Evolutionary conservation across 441 rosid species (phyloP).

Genomic region (Sinapis alba): DNA sequence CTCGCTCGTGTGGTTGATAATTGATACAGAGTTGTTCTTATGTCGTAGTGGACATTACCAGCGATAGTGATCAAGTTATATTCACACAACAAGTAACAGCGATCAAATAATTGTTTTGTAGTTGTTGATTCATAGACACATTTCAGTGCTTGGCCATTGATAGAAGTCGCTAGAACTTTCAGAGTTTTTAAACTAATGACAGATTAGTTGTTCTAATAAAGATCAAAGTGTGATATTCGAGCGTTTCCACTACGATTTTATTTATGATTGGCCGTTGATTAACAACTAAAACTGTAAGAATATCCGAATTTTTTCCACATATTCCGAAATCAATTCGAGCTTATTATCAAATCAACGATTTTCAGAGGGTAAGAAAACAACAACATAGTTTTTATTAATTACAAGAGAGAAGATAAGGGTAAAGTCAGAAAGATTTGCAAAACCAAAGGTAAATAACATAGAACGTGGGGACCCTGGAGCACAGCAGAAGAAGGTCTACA

Average conservation of each 20-base stretch:
- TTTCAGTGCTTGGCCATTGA: not conserved
- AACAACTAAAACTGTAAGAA: not conserved
- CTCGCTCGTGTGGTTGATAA: no score
- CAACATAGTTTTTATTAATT: no score
- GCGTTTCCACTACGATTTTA: not conserved
- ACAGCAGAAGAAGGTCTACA: constrained; percentile 18
- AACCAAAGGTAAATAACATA: constrained; percentile 17
- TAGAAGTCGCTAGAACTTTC: not conserved
- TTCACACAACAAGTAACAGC: not conserved
- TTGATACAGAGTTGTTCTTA: no score
- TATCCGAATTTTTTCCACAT: not conserved
- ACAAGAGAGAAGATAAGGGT: not conserved
- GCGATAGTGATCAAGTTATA: no score
- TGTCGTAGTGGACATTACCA: not conserved
- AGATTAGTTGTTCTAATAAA: not conserved
- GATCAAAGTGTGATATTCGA: not conserved
- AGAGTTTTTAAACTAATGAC: not conserved
- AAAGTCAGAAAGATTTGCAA: constrained; percentile 1
- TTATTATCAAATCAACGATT: not conserved
- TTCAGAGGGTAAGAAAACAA: not conserved
- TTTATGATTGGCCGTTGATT: not conserved
- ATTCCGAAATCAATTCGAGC: not conserved
- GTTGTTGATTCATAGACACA: not conserved
- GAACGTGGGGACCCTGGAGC: constrained; percentile 23
- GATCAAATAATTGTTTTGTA: no score